phyloP scores from a whole-genome alignment of 2,329 filamentous ascomycete genomes.

The Xenoacremonium recifei region DNA sequence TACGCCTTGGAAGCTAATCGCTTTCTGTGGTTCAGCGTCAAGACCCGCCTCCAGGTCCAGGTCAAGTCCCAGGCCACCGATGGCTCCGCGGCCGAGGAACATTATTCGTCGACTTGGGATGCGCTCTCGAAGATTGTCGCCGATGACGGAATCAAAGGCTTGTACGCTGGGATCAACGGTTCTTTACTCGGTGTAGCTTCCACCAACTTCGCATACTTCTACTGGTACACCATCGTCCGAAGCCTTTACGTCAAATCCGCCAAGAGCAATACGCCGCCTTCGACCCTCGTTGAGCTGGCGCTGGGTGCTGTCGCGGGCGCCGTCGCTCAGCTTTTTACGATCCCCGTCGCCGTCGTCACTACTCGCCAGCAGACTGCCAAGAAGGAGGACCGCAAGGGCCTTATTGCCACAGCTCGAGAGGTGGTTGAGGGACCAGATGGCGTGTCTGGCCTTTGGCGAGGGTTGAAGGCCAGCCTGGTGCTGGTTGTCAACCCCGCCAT shows the following conservation, averaged over 20 bases:
- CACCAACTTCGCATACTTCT: slow-evolving; percentile 99
- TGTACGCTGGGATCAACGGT: slow-evolving; percentile 87
- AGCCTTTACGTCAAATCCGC: slow-evolving; percentile 69
- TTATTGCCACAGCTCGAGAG: slow-evolving; percentile 84
- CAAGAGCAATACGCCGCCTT: slow-evolving; percentile 55
- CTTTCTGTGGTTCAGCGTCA: slow-evolving; percentile 63
- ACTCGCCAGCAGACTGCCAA: slow-evolving; percentile 93
- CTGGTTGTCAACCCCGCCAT: slow-evolving; percentile 96
- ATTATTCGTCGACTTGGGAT: slow-evolving; percentile 87
- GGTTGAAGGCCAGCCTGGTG: slow-evolving; percentile 91
- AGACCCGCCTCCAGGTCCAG: slow-evolving; percentile 94
- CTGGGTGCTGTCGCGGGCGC: slow-evolving; percentile 88
- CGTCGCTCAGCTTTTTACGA: slow-evolving; percentile 91
- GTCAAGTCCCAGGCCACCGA: slow-evolving; percentile 60
- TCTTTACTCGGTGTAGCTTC: slow-evolving; percentile 89
- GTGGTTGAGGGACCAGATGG: slow-evolving; percentile 91
- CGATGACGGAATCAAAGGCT: slow-evolving; percentile 74
- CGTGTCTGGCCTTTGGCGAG: slow-evolving; percentile 85
- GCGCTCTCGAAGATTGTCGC: slow-evolving; percentile 81
- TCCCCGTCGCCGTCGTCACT: slow-evolving; percentile 92
- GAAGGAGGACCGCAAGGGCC: slow-evolving; percentile 79
- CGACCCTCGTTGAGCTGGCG: slow-evolving; percentile 78
- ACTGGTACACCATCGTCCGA: slow-evolving; percentile 93
- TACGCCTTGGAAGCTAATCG: background rate
- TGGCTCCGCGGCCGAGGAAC: slow-evolving; percentile 47